Evolutionary conservation across 1,284 basidiomycete species (phyloP).

Genomic region (Thelephora terrestris): DNA sequence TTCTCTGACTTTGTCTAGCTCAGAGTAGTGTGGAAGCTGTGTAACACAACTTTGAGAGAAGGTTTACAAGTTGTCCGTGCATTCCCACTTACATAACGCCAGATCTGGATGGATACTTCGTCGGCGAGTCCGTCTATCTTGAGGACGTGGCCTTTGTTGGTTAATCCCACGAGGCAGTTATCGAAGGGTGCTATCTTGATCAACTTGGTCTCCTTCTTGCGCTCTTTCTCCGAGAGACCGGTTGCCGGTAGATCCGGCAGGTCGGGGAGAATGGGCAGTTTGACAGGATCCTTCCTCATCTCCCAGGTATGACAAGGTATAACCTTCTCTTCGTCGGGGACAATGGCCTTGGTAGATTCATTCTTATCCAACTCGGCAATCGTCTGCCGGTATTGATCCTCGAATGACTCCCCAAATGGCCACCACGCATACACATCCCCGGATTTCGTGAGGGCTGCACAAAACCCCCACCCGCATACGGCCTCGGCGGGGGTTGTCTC

Average conservation of each 20-base stretch:
- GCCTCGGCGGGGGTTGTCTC: slow-evolving; percentile 54
- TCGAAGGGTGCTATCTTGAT: slow-evolving; percentile 71
- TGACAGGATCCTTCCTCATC: slow-evolving; percentile 38
- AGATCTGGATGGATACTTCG: slow-evolving; percentile 32
- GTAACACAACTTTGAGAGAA: slow-evolving; percentile 1
- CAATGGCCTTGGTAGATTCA: slow-evolving; percentile 15
- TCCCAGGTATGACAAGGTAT: slow-evolving; percentile 58
- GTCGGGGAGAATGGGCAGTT: slow-evolving; percentile 29
- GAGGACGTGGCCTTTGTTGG: slow-evolving; percentile 68
- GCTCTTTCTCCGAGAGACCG: slow-evolving; percentile 19
- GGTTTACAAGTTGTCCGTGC: not conserved
- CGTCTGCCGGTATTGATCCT: slow-evolving; percentile 17
- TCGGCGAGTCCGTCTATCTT: slow-evolving; percentile 38
- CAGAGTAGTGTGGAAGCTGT: slow-evolving; percentile 64
- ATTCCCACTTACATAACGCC: slow-evolving; percentile 61
- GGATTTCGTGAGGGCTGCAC: slow-evolving; percentile 54
- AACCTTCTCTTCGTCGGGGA: slow-evolving; percentile 20
- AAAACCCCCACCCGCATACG: slow-evolving; percentile 76
- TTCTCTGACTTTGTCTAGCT: slow-evolving; percentile 37
- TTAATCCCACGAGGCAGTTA: slow-evolving; percentile 61
- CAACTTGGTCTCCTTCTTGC: slow-evolving; percentile 35
- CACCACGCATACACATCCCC: slow-evolving; percentile 73
- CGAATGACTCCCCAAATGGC: slow-evolving; percentile 44
- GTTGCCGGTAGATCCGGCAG: slow-evolving; percentile 38
- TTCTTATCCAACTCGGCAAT: slow-evolving; percentile 36